phyloP scores from a whole-genome alignment of 345 rosid genomes.

The Gossypium longicalyx region DNA sequence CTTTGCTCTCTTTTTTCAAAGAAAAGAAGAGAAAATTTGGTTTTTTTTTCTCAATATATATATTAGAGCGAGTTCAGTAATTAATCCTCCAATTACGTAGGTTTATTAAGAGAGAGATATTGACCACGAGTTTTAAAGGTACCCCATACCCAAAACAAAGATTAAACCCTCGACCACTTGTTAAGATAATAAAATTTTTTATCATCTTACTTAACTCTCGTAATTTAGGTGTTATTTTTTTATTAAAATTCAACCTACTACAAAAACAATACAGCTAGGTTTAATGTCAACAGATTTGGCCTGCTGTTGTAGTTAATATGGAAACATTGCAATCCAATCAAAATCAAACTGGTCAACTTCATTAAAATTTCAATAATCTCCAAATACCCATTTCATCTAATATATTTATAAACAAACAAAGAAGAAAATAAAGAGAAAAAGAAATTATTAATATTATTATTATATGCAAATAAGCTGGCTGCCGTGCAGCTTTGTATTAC shows the following conservation, averaged over 20 bases:
- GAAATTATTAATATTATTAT: not conserved
- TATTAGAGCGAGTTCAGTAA: too few species aligned
- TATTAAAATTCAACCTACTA: not conserved
- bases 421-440: not conserved
- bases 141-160: accelerated
- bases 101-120: too few species aligned
- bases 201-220: too few species aligned
- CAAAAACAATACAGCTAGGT: not conserved
- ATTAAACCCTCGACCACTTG: too few species aligned
- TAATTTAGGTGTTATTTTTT: not conserved
- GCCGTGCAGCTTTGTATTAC: constrained; percentile 25
- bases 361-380: constrained; percentile 15
- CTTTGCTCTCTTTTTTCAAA: too few species aligned
- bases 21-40: not conserved
- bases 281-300: constrained; percentile 27
- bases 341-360: constrained; percentile 15
- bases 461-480: constrained; percentile 2
- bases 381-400: constrained; percentile 9
- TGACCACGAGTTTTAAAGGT: too few species aligned
- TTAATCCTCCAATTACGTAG: accelerated
- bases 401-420: not conserved
- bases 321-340: constrained; percentile 15
- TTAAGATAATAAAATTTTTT: too few species aligned
- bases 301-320: constrained; percentile 11
- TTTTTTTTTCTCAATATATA: not conserved